A percentile compares a stretch with the other conserved stretches of the same genome.
phyloP scores from a whole-genome alignment of 2,329 filamentous ascomycete genomes.

The Pseudocercospora ulei region DNA sequence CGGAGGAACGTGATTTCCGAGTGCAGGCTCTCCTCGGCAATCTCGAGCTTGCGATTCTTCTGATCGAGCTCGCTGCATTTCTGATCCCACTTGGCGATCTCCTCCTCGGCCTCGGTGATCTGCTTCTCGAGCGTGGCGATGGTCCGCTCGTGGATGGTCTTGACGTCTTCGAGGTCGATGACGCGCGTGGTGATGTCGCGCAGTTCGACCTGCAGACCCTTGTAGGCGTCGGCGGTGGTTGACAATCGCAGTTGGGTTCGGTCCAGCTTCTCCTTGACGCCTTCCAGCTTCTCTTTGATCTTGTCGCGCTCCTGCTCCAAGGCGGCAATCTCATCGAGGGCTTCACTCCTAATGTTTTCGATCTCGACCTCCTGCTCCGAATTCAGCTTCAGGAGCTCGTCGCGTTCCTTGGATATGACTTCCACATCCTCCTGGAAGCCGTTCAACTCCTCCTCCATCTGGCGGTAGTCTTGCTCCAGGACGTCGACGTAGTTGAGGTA shows the following conservation, averaged over 20 bases:
- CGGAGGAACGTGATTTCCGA: slow-evolving; percentile 89
- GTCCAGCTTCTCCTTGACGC: slow-evolving; percentile 43
- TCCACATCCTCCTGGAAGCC: slow-evolving; percentile 70
- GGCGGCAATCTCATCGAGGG: slow-evolving; percentile 50
- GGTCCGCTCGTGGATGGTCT: slow-evolving; percentile 63
- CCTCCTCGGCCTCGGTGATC: slow-evolving; percentile 70
- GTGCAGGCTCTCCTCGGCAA: slow-evolving; percentile 87
- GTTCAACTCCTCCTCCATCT: slow-evolving; percentile 72
- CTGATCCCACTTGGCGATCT: slow-evolving; percentile 76
- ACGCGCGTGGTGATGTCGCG: slow-evolving; percentile 80
- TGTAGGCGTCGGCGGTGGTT: slow-evolving; percentile 75
- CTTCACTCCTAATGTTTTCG: slow-evolving; percentile 48
- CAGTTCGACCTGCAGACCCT: slow-evolving; percentile 88
- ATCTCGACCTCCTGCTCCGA: slow-evolving; percentile 51
- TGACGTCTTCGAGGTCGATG: slow-evolving; percentile 79
- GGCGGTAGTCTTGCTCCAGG: slow-evolving; percentile 55
- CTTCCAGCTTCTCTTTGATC: slow-evolving; percentile 28
- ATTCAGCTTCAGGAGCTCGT: slow-evolving; percentile 70
- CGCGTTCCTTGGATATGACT: slow-evolving; percentile 68
- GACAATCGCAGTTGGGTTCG: slow-evolving; percentile 61
- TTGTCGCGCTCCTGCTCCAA: slow-evolving; percentile 40
- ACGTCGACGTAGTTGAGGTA: slow-evolving; percentile 71
- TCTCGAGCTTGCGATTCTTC: slow-evolving; percentile 76
- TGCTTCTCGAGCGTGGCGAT: slow-evolving; percentile 78
- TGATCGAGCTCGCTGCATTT: slow-evolving; percentile 74